phyloP scores from a whole-genome alignment of 352 stramenopile genomes.

The Pythium chondricola region DNA sequence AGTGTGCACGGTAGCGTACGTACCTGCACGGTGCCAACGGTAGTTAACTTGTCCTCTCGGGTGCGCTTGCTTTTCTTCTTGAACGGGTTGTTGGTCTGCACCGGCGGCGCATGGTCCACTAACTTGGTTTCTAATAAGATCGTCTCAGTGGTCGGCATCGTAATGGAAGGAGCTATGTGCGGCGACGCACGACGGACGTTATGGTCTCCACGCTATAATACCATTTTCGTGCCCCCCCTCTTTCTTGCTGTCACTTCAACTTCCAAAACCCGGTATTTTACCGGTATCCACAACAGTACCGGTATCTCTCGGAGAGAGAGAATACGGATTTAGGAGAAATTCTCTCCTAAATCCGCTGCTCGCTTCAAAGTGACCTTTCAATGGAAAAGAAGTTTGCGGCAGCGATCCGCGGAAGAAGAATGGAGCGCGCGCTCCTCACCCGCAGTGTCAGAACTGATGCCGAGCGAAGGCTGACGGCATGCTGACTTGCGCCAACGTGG shows the following conservation, averaged over 20 bases:
- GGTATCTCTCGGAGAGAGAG: not conserved
- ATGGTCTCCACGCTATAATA: too few relatives aligned
- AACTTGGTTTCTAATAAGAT: slow-evolving; percentile 24
- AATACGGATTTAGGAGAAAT: too few relatives aligned
- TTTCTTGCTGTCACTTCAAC: slow-evolving; percentile 2
- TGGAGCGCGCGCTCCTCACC: too few relatives aligned
- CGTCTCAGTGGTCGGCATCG: slow-evolving; percentile 8
- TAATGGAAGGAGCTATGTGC: too few relatives aligned
- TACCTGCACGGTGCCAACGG: slow-evolving; percentile 15
- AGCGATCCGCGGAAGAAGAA: too few relatives aligned
- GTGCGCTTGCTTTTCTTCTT: slow-evolving; percentile 7
- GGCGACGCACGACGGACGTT: too few relatives aligned
- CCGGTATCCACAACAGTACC: slow-evolving; percentile 1
- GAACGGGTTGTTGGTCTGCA: slow-evolving; percentile 22
- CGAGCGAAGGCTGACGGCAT: too few relatives aligned
- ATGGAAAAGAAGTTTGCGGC: too few relatives aligned
- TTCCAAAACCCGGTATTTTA: slow-evolving; percentile 5
- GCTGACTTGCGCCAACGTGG: too few relatives aligned
- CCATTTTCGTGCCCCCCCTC: not conserved
- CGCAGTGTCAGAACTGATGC: too few relatives aligned
- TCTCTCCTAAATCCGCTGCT: too few relatives aligned
- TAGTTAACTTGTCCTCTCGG: not conserved
- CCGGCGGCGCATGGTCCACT: slow-evolving; percentile 10
- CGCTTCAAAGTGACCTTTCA: too few relatives aligned
- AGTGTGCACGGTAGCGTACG: not conserved